phyloP scores from a whole-genome alignment of 257 asterid genomes.

The Handroanthus guayacan region DNA sequence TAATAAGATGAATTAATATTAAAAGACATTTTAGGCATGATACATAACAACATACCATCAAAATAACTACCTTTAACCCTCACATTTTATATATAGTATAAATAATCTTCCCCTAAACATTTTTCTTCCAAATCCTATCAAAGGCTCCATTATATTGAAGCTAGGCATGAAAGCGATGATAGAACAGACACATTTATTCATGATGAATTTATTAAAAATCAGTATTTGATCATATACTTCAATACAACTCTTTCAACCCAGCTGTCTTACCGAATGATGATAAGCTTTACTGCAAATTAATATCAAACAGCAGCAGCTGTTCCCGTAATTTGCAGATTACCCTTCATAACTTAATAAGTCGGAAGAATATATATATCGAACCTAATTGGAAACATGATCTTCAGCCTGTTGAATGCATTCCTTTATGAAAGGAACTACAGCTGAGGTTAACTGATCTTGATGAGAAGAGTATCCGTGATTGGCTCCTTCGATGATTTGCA shows the following conservation, averaged over 20 bases:
- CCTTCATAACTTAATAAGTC: neutral
- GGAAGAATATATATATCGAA: neutral
- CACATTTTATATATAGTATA: too few relatives aligned
- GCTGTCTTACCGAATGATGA: neutral
- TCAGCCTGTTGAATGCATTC: conserved; percentile 49
- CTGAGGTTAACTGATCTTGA: conserved; percentile 54
- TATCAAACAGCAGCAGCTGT: neutral
- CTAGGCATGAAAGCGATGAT: too few relatives aligned
- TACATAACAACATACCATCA: too few relatives aligned
- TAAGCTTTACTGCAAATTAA: neutral
- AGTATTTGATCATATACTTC: neutral
- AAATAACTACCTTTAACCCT: too few relatives aligned
- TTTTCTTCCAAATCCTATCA: too few relatives aligned
- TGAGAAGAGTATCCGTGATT: conserved; percentile 63
- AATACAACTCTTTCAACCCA: conserved; percentile 1
- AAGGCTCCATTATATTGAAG: too few relatives aligned
- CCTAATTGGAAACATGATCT: conserved; percentile 27
- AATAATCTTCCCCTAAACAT: too few relatives aligned
- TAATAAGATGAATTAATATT: too few relatives aligned
- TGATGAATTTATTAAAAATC: neutral
- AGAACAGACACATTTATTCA: neutral
- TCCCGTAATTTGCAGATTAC: neutral
- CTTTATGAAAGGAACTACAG: conserved; percentile 66
- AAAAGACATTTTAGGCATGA: too few relatives aligned
- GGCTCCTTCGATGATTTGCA: conserved; percentile 69